Evolutionary conservation across 108 stramenopile genomes (phyloP), one percentile per base, ranked within the genome.

Genomic region (Pelagomonas calceolata): DNA sequence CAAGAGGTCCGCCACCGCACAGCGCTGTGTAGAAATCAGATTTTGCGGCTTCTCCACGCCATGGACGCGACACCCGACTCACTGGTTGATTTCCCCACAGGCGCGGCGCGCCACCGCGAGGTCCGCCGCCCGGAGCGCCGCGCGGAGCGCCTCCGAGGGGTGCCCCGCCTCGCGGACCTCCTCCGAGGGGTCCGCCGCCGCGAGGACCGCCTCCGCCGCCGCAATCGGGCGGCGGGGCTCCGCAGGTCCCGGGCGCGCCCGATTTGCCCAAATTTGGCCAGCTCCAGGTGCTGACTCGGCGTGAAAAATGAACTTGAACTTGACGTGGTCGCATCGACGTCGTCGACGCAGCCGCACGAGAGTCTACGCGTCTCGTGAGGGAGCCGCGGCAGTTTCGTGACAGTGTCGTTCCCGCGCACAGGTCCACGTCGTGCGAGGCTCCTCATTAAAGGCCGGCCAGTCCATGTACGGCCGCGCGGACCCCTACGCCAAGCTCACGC

Each of bases 401-500:
- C n/a, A n/a, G n/a, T n/a, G n/a, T n/a, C n/a, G n/a, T n/a, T n/a
- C n/a, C n/a, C n/a, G n/a, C n/a, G n/a, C n/a, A n/a, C 67, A 78
- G 18, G 70, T 91, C 36, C 89, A 80, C 64, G 81, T 85, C 34
- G 76, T 89, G 65, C 84, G 84, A 67, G 88, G 90, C 0, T 39
- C 80, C 31, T 86, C 87, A 69, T 81, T 90, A 45, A 90, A 90
- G 79, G 88, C 91, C 60, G 89, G 88, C 4, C 81, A 85, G 37
- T 88, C 88, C 36, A 88, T 89, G 76, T 89, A 89, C 75, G 91
- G 89, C 30, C 85, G 86, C 82, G 84, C 82, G 12, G 82, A 90
- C 73, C 91, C 91, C 0, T 91, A 86, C 69, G 86, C 84, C n/a
- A 86, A 80, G 68, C 43, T 90, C 44, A 77, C 77, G 65, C 45